These are phyloP conservation scores for Hysterangium stoloniferum DNA, from an alignment of 768 basidiomycete genomes.

Conservation along the genomic window DNA sequence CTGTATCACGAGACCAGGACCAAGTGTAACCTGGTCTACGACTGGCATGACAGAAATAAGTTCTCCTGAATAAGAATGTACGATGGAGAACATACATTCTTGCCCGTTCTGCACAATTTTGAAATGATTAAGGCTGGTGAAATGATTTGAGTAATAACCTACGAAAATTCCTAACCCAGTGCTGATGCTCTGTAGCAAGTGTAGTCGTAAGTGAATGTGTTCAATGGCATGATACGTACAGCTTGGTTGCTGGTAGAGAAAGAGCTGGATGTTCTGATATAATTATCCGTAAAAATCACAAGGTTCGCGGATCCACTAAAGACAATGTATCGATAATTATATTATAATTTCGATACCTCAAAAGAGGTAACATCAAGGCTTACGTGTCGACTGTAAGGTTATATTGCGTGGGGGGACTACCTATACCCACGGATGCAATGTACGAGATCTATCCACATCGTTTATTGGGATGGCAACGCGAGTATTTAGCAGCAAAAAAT, in stretches of 20 bases:
- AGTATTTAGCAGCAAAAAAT: too few relatives aligned
- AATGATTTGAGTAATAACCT: too few relatives aligned
- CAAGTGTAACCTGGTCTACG: constrained; percentile 48
- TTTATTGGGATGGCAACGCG: too few relatives aligned
- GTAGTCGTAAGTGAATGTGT: too few relatives aligned
- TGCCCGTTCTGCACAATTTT: not conserved
- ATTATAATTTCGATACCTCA: not conserved
- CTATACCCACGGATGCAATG: constrained; percentile 43
- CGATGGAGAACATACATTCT: not conserved
- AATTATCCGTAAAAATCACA: constrained; percentile 53
- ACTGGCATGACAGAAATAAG: constrained; percentile 18
- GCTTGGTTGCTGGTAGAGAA: constrained; percentile 55
- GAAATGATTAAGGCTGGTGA: too few relatives aligned
- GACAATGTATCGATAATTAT: not conserved
- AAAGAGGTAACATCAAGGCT: not conserved
- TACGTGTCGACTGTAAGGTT: constrained; percentile 50
- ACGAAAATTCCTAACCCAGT: too few relatives aligned
- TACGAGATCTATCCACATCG: constrained; percentile 42
- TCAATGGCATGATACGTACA: too few relatives aligned
- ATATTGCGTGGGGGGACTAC: constrained; percentile 40
- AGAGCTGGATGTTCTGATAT: constrained; percentile 32
- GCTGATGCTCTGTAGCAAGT: too few relatives aligned
- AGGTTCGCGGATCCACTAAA: constrained; percentile 46
- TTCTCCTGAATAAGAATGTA: too few relatives aligned
- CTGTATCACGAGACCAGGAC: constrained; percentile 30